A percentile compares a stretch with the other conserved stretches of the same genome.
Conservation (phyloP, 2,329 filamentous ascomycete genomes). For the Monosporascus sp. region DNA sequence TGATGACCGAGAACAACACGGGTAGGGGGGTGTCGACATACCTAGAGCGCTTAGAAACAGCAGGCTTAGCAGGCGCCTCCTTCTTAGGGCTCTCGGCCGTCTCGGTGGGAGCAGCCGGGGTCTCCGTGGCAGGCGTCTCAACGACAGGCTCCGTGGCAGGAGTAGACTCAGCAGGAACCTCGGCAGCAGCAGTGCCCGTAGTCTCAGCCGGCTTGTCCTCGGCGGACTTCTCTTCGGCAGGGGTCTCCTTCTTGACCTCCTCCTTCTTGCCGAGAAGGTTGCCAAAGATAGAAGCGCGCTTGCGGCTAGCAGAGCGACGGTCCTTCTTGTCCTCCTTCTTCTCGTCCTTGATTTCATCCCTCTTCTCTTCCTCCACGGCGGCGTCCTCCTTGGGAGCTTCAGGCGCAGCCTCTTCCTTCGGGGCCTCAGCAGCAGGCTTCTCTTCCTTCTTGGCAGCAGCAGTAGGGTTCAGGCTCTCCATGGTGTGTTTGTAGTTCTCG, state of each 20-base stretch:
- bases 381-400: slow-evolving; percentile 30
- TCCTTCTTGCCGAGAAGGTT: slow-evolving; percentile 53
- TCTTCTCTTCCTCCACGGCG: slow-evolving; percentile 26
- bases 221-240: slow-evolving; percentile 33
- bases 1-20: background rate
- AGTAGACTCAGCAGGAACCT: slow-evolving; percentile 23
- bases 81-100: slow-evolving; percentile 28
- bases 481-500: slow-evolving; percentile 82
- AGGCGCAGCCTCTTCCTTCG: slow-evolving; percentile 31
- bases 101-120: slow-evolving; percentile 27
- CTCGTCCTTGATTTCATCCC: slow-evolving; percentile 28
- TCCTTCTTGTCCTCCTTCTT: slow-evolving; percentile 49
- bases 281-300: slow-evolving; percentile 61
- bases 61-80: slow-evolving; percentile 32
- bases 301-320: slow-evolving; percentile 59
- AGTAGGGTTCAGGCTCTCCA: slow-evolving; percentile 62
- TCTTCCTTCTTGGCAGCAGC: slow-evolving; percentile 38
- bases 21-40: slow-evolving; percentile 29
- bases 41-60: slow-evolving; percentile 48
- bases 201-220: slow-evolving; percentile 34
- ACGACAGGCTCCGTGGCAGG: slow-evolving; percentile 30
- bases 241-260: slow-evolving; percentile 31
- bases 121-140: slow-evolving; percentile 27
- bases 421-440: slow-evolving; percentile 32
- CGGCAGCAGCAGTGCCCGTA: slow-evolving; percentile 18